Percentiles rank a stretch among this genome's conserved stretches.
Evolutionary conservation across 2,329 filamentous ascomycete species (phyloP).

Genomic region (Fusarium setosum): DNA sequence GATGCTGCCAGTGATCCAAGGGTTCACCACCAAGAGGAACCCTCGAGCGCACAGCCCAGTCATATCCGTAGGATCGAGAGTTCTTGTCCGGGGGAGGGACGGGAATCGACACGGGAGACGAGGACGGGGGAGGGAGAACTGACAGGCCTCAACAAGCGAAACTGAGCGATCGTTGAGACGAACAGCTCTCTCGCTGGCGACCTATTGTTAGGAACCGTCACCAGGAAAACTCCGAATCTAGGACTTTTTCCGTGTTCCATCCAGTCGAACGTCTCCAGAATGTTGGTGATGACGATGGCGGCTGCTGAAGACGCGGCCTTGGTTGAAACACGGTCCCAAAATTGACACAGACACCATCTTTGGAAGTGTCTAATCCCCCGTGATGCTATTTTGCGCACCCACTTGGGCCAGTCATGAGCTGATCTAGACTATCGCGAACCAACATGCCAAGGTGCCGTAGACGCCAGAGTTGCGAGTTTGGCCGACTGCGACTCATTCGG

Average conservation of each 20-base stretch:
- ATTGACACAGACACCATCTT: conserved; percentile 14
- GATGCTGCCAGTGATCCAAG: not conserved
- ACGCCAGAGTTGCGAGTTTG: not conserved
- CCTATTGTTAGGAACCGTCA: not conserved
- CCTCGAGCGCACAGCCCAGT: conserved; percentile 9
- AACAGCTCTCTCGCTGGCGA: not conserved
- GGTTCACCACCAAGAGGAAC: conserved; percentile 1
- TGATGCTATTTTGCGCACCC: conserved; percentile 2
- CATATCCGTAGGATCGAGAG: conserved; percentile 4
- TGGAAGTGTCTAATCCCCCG: not conserved
- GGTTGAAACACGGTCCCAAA: conserved; percentile 32
- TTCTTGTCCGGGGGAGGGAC: conserved; percentile 12
- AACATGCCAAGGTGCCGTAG: not conserved
- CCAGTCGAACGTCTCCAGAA: not conserved
- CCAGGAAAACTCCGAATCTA: conserved; percentile 14
- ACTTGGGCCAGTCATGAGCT: not conserved
- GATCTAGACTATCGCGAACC: conserved; percentile 1
- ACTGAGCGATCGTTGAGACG: not conserved
- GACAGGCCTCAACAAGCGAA: conserved; percentile 4
- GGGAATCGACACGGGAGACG: conserved; percentile 28
- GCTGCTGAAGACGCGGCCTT: conserved; percentile 32
- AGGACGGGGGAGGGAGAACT: conserved; percentile 19
- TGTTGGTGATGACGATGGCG: conserved; percentile 13
- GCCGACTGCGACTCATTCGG: conserved; percentile 1
- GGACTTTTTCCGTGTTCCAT: conserved; percentile 20